Evolutionary conservation across 768 basidiomycete genomes (phyloP), one percentile per base, ranked within the genome.

Genomic region (Suillus discolor): DNA sequence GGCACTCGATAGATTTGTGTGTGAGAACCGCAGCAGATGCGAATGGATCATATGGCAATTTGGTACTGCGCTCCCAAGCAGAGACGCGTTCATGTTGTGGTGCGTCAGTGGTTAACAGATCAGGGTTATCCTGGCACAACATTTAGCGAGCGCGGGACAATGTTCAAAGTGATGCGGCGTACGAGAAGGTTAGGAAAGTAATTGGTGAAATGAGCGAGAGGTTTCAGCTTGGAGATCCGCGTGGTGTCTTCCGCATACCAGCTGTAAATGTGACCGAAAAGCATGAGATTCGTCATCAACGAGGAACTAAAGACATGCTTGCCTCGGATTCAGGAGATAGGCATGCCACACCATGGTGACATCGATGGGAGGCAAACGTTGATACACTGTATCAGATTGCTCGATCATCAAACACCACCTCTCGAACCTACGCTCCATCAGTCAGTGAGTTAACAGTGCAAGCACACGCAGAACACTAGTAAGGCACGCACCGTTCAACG

Each of bases 321-420:
- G 78, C 80, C 73, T 69, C 11, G 80, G 80, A 62, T 79, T 80
- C 41, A 80, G 75, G 36, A 78, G 68, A 68, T 81, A 80, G 7
- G 79, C 69, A 42, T 80, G 80, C 76, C 79, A 79, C 4, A 80
- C 79, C 79, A 80, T 79, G 47, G 77, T 67, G 2, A 81, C 80
- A 38, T 81, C 80, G 8, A 81, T 60, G 4, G 79, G 79, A 2
- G 80, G 79, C n/a, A 77, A 59, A 0, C 41, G 49, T 28, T 62
- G 57, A 57, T 70, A 68, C 1, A 62, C 34, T 16, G 57, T 31
- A 20, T 44, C 39, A 7, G 25, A 44, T 49, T 28, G 25, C 41
- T 51, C 47, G 13, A 73, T 65, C 45, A 57, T 57, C 34, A 25
- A 8, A n/a, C 73, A 74, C 80, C 79, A 81, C 2, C 76, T 73